phyloP scores from a whole-genome alignment of 345 rosid genomes.

The Eucalyptus guilfoylei region DNA sequence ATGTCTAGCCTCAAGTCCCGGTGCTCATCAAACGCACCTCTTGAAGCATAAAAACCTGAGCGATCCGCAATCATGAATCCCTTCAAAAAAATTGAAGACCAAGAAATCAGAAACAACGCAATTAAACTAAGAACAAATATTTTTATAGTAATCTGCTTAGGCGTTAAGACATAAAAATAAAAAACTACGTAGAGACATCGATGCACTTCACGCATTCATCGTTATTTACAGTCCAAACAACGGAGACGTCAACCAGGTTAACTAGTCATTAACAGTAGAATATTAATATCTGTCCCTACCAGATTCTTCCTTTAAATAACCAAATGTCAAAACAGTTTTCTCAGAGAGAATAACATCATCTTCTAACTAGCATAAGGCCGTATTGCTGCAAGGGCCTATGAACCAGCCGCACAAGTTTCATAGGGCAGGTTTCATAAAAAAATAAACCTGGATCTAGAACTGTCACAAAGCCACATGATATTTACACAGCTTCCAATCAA shows the following conservation, averaged over 20 bases:
- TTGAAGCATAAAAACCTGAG: constrained; percentile 36
- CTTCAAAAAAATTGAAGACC: constrained; percentile 17
- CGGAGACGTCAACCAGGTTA: neutral
- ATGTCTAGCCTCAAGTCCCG: constrained; percentile 81
- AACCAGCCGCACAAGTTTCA: neutral
- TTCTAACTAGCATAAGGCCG: neutral
- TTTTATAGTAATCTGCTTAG: neutral
- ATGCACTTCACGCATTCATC: neutral
- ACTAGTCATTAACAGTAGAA: neutral
- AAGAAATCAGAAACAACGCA: neutral
- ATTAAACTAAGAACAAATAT: neutral
- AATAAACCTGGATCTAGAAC: neutral
- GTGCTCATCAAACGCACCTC: constrained; percentile 55
- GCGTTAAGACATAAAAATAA: neutral
- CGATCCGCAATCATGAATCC: constrained; percentile 43
- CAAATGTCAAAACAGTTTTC: neutral
- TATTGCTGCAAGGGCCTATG: neutral
- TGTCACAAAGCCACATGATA: neutral
- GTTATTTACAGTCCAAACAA: neutral
- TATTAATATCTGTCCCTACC: neutral
- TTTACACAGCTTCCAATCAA: neutral
- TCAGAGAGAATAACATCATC: neutral
- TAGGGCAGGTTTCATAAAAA: neutral
- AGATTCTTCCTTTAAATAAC: neutral
- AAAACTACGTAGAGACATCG: neutral